These are phyloP conservation scores for Erysimum cheiranthoides DNA, from an alignment of 345 rosid species.

Conservation along the genomic window DNA sequence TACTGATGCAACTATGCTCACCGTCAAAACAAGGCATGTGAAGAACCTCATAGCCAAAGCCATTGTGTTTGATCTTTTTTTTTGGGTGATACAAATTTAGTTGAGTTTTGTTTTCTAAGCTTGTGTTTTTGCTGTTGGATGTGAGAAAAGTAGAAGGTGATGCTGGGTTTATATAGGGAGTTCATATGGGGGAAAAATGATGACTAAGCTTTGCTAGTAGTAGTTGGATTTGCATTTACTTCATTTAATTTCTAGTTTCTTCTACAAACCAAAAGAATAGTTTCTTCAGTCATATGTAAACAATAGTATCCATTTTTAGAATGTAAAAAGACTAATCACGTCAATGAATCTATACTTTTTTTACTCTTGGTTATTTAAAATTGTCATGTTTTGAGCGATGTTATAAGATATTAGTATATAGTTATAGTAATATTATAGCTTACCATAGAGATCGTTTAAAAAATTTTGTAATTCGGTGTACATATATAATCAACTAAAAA, in stretches of 20 bases:
- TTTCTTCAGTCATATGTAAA: neutral
- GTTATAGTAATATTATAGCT: neutral
- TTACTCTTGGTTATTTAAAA: neutral
- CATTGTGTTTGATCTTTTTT: slow-evolving; percentile 27
- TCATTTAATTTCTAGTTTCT: slow-evolving; percentile 7
- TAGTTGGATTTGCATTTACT: slow-evolving; percentile 38
- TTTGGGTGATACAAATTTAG: neutral
- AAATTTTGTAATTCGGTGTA: neutral
- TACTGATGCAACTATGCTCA: slow-evolving; percentile 39
- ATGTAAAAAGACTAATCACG: neutral
- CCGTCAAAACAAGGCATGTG: slow-evolving; percentile 34
- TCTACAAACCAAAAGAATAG: neutral
- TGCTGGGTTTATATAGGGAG: slow-evolving; percentile 25
- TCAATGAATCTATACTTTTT: neutral
- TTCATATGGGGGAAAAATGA: neutral
- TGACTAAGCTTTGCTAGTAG: slow-evolving; percentile 23
- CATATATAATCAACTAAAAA: neutral
- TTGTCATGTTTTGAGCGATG: neutral
- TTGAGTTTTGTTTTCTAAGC: neutral
- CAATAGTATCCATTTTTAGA: neutral
- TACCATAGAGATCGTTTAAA: neutral
- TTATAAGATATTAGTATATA: neutral
- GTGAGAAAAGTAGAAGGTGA: slow-evolving; percentile 26
- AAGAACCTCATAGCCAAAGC: slow-evolving; percentile 33
- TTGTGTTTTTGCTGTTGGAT: slow-evolving; percentile 28